Evolutionary conservation across 2,329 filamentous ascomycete genomes (phyloP), one percentile per base, ranked within the genome.

Genomic region (Fusarium torreyae): DNA sequence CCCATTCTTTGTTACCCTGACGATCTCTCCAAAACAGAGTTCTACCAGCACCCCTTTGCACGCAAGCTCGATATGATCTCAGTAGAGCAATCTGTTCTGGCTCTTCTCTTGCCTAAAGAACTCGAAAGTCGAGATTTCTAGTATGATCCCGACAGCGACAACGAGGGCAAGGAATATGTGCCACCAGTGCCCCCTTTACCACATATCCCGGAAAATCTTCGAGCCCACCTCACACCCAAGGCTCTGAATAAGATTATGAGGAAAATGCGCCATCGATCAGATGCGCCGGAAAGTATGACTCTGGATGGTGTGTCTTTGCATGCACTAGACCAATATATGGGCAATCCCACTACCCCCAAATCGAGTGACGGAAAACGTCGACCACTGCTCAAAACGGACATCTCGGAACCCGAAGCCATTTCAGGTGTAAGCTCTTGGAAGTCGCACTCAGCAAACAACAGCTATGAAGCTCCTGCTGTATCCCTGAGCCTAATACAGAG

Each of bases 121-220:
- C 62, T 76, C 43, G 61, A 74, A 39, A 74, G 71, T 69, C 79
- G 78, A 70, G 67, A 77, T 24, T 77, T 77, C 52, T 81, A 81
- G 79, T 81, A 81, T 58, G 70, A 77, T 68, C 71, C 79, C 66
- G 78, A 81, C 71, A 79, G 76, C 42, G 78, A 78, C 14, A 72
- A 76, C 43, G 77, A 78, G 14, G 40, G 50, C 24, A 66, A 62
- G n/a, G 62, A 68, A 17, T 70, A 74, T 13, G 48, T 68, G 11
- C 72, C 71, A 9, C 73, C 73, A 3, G 71, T 73, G 8, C 74
- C 75, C 7, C 72, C 77, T 7, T 53, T 79, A 9, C 77, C 78
- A n/a, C 70, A 73, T 1, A 78, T 80, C 18, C 77, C 78, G 9
- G 77, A 79, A 49, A 64, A 70, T 5, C 63, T 75, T 17, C 72